These are phyloP conservation scores for Backusella morwellensis DNA, from an alignment of 192 early-diverging fungal genomes.

Conservation along the genomic window DNA sequence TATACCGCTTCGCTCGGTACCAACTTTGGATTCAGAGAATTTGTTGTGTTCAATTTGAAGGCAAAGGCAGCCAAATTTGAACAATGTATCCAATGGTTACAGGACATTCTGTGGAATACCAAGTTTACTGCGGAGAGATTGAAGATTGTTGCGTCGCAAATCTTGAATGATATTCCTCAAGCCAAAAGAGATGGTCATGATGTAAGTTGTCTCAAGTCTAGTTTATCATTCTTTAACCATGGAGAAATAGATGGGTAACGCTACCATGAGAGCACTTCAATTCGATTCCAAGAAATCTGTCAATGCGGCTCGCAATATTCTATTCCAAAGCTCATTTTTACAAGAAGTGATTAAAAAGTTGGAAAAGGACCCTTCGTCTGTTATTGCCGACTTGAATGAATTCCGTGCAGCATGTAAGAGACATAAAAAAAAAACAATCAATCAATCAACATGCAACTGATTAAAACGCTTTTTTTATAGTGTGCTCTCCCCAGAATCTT, in stretches of 20 bases:
- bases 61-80: conserved; percentile 48
- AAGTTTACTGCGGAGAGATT: conserved; percentile 53
- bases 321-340: conserved; percentile 50
- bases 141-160: conserved; percentile 51
- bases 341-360: conserved; percentile 45
- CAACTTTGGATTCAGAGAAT: conserved; percentile 36
- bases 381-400: conserved; percentile 42
- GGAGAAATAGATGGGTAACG: conserved; percentile 40
- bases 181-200: conserved; percentile 55
- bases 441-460: too few species aligned
- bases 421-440: too few species aligned
- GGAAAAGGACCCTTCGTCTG: conserved; percentile 40
- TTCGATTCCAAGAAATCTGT: conserved; percentile 47
- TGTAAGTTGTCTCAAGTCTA: conserved; percentile 27
- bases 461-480: conserved; percentile 12
- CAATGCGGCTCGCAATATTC: conserved; percentile 38
- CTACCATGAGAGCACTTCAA: conserved; percentile 39
- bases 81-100: conserved; percentile 51
- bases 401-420: conserved; percentile 47
- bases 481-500: conserved; percentile 47
- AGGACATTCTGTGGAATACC: conserved; percentile 53
- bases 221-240: too few species aligned
- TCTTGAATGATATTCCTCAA: conserved; percentile 55
- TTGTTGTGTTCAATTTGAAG: conserved; percentile 31
- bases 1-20: conserved; percentile 42